Percentiles rank a stretch among this genome's conserved stretches.
Evolutionary conservation across 768 basidiomycete genomes (phyloP).

Genomic region (Psilocybe tampanensis): DNA sequence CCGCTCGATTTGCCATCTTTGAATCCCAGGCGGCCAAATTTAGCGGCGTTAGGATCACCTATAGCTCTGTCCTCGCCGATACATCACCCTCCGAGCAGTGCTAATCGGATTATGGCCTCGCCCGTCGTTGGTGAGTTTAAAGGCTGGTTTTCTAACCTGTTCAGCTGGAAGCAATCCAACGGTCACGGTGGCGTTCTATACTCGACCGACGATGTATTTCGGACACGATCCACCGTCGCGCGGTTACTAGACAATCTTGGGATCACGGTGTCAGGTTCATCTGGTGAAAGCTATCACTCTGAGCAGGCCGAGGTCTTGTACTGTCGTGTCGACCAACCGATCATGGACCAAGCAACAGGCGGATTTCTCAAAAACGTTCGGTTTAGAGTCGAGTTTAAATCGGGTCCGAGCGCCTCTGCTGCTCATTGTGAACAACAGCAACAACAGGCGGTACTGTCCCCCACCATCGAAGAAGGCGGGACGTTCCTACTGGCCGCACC

Average conservation of each 20-base stretch:
- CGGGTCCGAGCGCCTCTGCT: constrained; percentile 10
- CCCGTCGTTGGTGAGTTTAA: constrained; percentile 85
- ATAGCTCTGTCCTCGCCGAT: constrained; percentile 43
- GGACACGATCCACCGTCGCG: constrained; percentile 66
- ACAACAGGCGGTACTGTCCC: not conserved
- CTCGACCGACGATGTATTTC: constrained; percentile 54
- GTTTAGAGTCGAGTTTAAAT: constrained; percentile 80
- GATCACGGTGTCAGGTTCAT: constrained; percentile 45
- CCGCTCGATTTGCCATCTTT: constrained; percentile 54
- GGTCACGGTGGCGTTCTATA: constrained; percentile 45
- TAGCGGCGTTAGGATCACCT: constrained; percentile 51
- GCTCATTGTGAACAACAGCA: constrained; percentile 8
- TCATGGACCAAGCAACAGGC: constrained; percentile 37
- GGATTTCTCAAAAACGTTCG: constrained; percentile 71
- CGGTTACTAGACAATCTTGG: constrained; percentile 69
- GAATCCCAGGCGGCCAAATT: constrained; percentile 47
- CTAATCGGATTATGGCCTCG: constrained; percentile 47
- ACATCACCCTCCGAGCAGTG: constrained; percentile 29
- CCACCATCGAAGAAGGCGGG: constrained; percentile 23
- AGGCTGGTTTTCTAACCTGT: constrained; percentile 95
- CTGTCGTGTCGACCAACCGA: constrained; percentile 57
- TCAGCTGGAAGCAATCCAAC: constrained; percentile 81
- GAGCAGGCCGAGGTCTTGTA: constrained; percentile 32
- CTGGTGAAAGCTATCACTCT: constrained; percentile 15
- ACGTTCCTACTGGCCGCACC: constrained; percentile 18